phyloP scores from a whole-genome alignment of 805 yeast genomes.

The Saccharomycopsis vini region DNA sequence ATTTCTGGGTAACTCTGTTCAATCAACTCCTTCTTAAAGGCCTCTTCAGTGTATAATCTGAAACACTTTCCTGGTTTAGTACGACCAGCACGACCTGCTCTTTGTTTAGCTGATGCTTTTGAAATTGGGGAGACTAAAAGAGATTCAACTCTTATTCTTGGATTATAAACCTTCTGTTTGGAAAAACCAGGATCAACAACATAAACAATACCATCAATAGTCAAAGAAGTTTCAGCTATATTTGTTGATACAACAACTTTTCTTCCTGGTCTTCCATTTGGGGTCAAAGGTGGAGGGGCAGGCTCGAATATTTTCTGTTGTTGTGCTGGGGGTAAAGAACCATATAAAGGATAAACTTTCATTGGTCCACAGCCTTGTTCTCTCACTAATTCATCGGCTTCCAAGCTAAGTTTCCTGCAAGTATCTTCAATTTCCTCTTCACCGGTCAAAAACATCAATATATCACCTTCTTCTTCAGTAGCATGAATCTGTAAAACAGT shows the following conservation, averaged over 20 bases:
- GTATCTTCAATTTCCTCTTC: constrained; percentile 98
- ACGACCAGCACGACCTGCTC: constrained; percentile 99
- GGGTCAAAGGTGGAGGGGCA: constrained; percentile 67
- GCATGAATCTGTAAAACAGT: constrained; percentile 96
- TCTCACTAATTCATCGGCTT: constrained; percentile 79
- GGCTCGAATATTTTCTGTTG: constrained; percentile 91
- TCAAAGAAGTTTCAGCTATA: constrained; percentile 95
- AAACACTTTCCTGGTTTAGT: constrained; percentile 97
- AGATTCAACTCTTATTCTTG: constrained; percentile 92
- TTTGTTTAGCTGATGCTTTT: constrained; percentile 94
- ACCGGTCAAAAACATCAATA: constrained; percentile 82
- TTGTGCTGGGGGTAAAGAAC: constrained; percentile 92
- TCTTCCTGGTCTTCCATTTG: constrained; percentile 87
- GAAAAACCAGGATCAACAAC: constrained; percentile 97
- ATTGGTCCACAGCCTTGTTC: constrained; percentile 89
- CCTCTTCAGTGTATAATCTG: constrained; percentile 93
- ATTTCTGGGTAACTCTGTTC: constrained; percentile 97
- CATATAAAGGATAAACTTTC: constrained; percentile 86
- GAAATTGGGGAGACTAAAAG: constrained; percentile 92
- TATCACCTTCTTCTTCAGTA: constrained; percentile 90
- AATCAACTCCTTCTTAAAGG: constrained; percentile 84
- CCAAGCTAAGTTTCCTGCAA: constrained; percentile 76
- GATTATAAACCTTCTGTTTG: constrained; percentile 93
- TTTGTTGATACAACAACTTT: constrained; percentile 88
- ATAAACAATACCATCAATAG: constrained; percentile 95